Evolutionary conservation across 108 stramenopile genomes (phyloP).

Genomic region (Asterionellopsis glacialis): DNA sequence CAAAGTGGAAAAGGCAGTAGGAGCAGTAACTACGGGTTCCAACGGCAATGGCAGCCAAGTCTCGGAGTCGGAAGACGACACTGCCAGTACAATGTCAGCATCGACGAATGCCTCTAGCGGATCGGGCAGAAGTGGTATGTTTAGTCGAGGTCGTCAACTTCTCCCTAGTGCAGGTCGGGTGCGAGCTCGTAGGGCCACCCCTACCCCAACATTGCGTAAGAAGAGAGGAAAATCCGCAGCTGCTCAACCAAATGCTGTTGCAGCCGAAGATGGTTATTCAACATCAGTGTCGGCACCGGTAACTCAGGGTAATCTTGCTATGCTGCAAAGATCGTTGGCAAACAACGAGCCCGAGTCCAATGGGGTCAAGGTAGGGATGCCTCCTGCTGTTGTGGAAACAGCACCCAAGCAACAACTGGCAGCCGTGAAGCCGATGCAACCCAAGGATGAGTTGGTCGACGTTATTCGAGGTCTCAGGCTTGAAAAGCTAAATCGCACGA

Average conservation of each 20-base stretch:
- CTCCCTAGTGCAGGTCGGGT: conserved; percentile 76
- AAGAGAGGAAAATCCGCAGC: conserved; percentile 4
- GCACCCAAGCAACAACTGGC: conserved; percentile 18
- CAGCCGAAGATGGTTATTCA: conserved; percentile 75
- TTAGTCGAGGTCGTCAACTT: conserved; percentile 67
- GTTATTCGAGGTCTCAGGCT: conserved; percentile 72
- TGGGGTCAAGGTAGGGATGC: neutral
- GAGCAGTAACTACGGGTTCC: conserved; percentile 48
- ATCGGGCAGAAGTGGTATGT: conserved; percentile 42
- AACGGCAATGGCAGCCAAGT: conserved; percentile 11
- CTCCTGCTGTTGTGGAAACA: conserved; percentile 8
- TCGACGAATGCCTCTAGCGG: conserved; percentile 25
- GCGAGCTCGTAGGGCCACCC: conserved; percentile 73
- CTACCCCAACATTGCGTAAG: conserved; percentile 62
- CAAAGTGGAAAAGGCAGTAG: conserved; percentile 80
- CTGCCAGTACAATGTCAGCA: conserved; percentile 32
- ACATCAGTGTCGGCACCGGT: conserved; percentile 42
- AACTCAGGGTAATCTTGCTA: conserved; percentile 61
- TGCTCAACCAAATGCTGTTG: conserved; percentile 13
- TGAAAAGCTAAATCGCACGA: conserved; percentile 57
- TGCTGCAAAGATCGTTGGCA: conserved; percentile 50
- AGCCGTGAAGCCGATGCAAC: conserved; percentile 48
- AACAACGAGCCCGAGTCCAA: conserved; percentile 6
- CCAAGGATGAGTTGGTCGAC: conserved; percentile 81
- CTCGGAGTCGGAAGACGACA: conserved; percentile 26